Conservation (phyloP, 495 filamentous ascomycete genomes). For the Cudoniella acicularis region DNA sequence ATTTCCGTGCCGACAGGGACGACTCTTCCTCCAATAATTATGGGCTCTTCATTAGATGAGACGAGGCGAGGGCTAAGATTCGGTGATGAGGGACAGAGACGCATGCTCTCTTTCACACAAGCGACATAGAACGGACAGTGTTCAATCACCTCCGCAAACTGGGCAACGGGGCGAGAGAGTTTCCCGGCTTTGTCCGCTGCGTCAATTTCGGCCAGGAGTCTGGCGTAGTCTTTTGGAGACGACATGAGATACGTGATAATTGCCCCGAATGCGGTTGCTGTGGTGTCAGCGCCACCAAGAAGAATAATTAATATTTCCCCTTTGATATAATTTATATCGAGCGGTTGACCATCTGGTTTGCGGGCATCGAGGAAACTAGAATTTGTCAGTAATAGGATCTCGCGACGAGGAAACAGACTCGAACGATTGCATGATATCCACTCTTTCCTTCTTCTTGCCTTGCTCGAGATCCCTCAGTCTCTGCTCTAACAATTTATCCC, state of each 20-base stretch:
- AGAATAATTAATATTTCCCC: constrained; percentile 53
- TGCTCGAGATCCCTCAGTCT: constrained; percentile 27
- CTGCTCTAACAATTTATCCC: constrained; percentile 34
- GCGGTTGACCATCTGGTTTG: constrained; percentile 38
- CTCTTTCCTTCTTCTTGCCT: constrained; percentile 29
- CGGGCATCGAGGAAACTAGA: constrained; percentile 44
- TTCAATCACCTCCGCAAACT: constrained; percentile 30
- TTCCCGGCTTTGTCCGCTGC: constrained; percentile 28
- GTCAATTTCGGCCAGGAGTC: constrained; percentile 56
- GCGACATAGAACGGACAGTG: constrained; percentile 37
- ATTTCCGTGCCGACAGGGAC: constrained; percentile 54
- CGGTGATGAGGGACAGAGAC: constrained; percentile 39
- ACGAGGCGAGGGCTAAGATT: constrained; percentile 44
- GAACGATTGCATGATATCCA: constrained; percentile 39
- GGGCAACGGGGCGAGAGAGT: constrained; percentile 29
- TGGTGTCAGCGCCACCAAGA: constrained; percentile 64
- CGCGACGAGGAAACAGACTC: too few relatives aligned
- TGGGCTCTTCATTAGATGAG: constrained; percentile 39
- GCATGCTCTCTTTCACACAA: constrained; percentile 42
- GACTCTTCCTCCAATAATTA: constrained; percentile 46
- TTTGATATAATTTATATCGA: constrained; percentile 47
- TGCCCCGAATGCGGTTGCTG: constrained; percentile 51
- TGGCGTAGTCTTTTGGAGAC: constrained; percentile 41
- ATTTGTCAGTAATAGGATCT: too few relatives aligned
- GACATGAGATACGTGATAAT: constrained; percentile 51